Conservation (phyloP, 1,139 yeast genomes). For the Magnusiomyces sp. region DNA sequence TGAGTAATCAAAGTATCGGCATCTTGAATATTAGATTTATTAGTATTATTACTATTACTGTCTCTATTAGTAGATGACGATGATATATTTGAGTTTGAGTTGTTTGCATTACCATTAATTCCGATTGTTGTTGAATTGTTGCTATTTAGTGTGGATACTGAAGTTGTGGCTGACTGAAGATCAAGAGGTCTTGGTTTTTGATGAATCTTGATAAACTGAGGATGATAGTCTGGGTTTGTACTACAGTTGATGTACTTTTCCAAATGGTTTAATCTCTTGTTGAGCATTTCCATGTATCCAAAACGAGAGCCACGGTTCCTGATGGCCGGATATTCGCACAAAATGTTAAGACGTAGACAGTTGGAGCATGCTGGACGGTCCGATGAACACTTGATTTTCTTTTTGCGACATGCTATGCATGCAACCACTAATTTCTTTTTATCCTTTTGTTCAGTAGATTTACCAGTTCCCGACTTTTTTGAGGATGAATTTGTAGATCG, state of each 20-base stretch:
- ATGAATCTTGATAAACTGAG: conserved; percentile 12
- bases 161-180: background rate
- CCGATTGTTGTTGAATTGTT: background rate
- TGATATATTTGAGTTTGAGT: background rate
- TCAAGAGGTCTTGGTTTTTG: conserved; percentile 9
- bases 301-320: conserved; percentile 33
- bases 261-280: conserved; percentile 27
- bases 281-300: conserved; percentile 32
- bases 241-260: conserved; percentile 22
- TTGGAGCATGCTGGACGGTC: conserved; percentile 34
- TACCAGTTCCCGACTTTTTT: background rate
- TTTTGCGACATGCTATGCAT: conserved; percentile 32
- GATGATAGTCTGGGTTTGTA: conserved; percentile 13
- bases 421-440: conserved; percentile 32
- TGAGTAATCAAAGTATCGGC: conserved; percentile 14
- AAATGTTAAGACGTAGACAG: conserved; percentile 30
- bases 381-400: conserved; percentile 34
- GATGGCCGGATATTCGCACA: conserved; percentile 32
- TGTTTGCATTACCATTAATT: background rate
- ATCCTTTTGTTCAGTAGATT: conserved; percentile 10
- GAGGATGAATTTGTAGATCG: background rate
- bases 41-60: background rate
- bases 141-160: background rate
- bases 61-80: background rate
- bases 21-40: conserved; percentile 2